phyloP scores from a whole-genome alignment of 768 basidiomycete genomes.

The Lactifluus volemus region DNA sequence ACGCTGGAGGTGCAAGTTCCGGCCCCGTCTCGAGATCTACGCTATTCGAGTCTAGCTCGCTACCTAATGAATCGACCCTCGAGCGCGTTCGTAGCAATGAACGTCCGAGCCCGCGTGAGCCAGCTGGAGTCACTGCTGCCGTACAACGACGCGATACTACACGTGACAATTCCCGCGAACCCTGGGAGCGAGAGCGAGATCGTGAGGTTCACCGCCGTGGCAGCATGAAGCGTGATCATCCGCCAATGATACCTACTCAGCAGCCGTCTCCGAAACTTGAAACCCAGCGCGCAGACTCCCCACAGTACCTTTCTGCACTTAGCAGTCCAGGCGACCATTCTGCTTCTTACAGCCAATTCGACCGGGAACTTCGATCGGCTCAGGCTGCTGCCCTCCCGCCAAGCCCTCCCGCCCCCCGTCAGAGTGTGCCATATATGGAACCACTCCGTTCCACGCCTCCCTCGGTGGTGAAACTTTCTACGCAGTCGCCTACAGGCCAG shows the following conservation, averaged over 20 bases:
- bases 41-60: conserved; percentile 14
- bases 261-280: conserved; percentile 13
- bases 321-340: conserved; percentile 9
- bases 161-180: conserved; percentile 12
- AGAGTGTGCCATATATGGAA: conserved; percentile 8
- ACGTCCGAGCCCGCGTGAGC: conserved; percentile 15
- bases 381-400: conserved; percentile 11
- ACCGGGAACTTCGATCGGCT: conserved; percentile 13
- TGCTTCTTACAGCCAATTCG: conserved; percentile 10
- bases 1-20: conserved; percentile 12
- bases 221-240: conserved; percentile 15
- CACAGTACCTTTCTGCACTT: conserved; percentile 16
- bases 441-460: conserved; percentile 16
- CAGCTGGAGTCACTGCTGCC: neutral
- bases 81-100: conserved; percentile 13
- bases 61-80: conserved; percentile 16
- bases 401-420: conserved; percentile 12
- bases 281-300: conserved; percentile 10
- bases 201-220: conserved; percentile 12
- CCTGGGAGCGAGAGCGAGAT: conserved; percentile 12
- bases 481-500: conserved; percentile 15
- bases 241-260: neutral
- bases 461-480: neutral
- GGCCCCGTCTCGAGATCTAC: conserved; percentile 13
- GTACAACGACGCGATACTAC: conserved; percentile 14